These are phyloP conservation scores for Gilbertella persicaria DNA, from an alignment of 371 early-diverging fungal genomes.

Conservation along the genomic window DNA sequence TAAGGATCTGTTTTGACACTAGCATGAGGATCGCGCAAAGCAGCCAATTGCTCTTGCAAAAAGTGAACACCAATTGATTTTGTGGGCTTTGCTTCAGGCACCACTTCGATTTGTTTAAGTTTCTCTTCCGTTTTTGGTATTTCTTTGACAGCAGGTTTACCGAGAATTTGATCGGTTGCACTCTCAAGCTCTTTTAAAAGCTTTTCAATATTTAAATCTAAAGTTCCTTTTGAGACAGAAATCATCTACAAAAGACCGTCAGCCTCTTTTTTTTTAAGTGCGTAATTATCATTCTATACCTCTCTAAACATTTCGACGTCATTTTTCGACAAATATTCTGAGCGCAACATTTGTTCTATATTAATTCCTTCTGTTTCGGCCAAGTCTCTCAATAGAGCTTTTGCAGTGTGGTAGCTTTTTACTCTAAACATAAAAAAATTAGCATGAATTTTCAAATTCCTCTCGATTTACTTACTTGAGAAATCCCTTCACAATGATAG, in stretches of 20 bases:
- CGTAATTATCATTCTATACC: constrained; percentile 16
- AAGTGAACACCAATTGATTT: constrained; percentile 76
- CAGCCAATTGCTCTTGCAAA: constrained; percentile 71
- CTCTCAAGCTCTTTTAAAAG: constrained; percentile 32
- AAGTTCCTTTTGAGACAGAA: constrained; percentile 23
- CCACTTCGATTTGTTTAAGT: constrained; percentile 6
- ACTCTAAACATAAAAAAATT: constrained; percentile 25
- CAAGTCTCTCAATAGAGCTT: constrained; percentile 71
- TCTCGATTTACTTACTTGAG: constrained; percentile 52
- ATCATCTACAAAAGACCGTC: constrained; percentile 25
- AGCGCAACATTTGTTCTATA: constrained; percentile 42
- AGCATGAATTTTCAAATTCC: constrained; percentile 2
- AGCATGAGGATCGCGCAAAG: constrained; percentile 45
- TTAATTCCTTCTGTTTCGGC: constrained; percentile 39
- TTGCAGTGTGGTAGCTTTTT: constrained; percentile 58
- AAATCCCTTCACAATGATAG: constrained; percentile 73
- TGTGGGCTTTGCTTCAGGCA: constrained; percentile 46
- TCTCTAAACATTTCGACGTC: constrained; percentile 49
- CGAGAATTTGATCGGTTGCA: constrained; percentile 30
- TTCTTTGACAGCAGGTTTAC: constrained; percentile 19
- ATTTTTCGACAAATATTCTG: constrained; percentile 42
- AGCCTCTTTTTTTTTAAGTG: neutral
- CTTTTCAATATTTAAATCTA: constrained; percentile 23
- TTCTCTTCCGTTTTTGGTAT: constrained; percentile 1
- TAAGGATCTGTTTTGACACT: constrained; percentile 57